phyloP scores from a whole-genome alignment of 805 yeast genomes.

The Starmerella cellae region DNA sequence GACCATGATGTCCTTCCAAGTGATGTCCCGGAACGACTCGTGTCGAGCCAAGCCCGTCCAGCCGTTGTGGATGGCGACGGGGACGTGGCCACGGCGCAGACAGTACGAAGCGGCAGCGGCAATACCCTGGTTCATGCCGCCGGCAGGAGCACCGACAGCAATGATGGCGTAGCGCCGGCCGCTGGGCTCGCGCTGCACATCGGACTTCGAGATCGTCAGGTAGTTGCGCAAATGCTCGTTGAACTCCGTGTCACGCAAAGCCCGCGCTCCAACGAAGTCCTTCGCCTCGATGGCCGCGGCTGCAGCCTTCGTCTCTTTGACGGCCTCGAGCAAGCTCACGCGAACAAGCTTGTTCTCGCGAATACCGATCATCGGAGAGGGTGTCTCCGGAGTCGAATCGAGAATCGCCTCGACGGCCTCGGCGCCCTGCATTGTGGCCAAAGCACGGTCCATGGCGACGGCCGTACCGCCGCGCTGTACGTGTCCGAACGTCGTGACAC shows the following conservation, averaged over 20 bases:
- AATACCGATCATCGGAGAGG: conserved; percentile 89
- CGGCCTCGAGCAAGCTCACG: conserved; percentile 81
- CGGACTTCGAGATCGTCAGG: conserved; percentile 52
- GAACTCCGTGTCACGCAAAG: conserved; percentile 77
- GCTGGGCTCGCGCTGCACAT: conserved; percentile 32
- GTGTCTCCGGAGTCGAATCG: conserved; percentile 75
- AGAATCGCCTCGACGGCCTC: conserved; percentile 92
- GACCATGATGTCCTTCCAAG: conserved; percentile 76
- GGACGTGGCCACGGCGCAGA: conserved; percentile 76
- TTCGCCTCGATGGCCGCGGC: conserved; percentile 71
- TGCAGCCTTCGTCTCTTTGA: conserved; percentile 70
- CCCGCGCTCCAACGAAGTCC: conserved; percentile 78
- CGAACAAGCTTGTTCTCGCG: conserved; percentile 77
- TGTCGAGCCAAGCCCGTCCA: conserved; percentile 84
- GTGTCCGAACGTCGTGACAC: conserved; percentile 91
- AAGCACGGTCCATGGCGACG: conserved; percentile 79
- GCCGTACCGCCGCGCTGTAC: conserved; percentile 99
- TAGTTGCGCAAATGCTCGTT: conserved; percentile 66
- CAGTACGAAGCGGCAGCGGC: conserved; percentile 84
- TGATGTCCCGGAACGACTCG: conserved; percentile 60
- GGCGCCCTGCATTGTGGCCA: conserved; percentile 94
- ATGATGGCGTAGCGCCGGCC: conserved; percentile 64
- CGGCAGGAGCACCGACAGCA: conserved; percentile 95
- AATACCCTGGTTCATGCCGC: conserved; percentile 86
- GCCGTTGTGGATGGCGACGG: conserved; percentile 87